Percentiles rank a stretch among this genome's conserved stretches.
phyloP scores from a whole-genome alignment of 2,329 filamentous ascomycete genomes.

The Colletotrichum musicola region DNA sequence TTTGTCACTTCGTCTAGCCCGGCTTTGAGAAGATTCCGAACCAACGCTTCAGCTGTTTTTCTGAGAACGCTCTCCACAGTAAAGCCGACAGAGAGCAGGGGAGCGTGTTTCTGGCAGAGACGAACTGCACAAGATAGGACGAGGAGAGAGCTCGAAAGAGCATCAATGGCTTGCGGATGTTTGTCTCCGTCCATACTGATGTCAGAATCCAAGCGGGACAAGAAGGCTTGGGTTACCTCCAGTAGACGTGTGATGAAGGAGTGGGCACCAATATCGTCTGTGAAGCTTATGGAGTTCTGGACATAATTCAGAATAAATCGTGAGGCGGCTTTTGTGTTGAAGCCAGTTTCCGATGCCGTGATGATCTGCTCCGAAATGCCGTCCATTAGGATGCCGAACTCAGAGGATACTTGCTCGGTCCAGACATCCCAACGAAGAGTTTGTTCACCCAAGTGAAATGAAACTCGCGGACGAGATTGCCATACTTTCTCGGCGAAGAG shows the following conservation, averaged over 20 bases:
- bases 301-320: slow-evolving; percentile 64
- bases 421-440: slow-evolving; percentile 67
- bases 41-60: slow-evolving; percentile 52
- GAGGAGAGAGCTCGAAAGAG: slow-evolving; percentile 53
- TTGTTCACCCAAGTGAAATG: slow-evolving; percentile 62
- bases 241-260: slow-evolving; percentile 59
- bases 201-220: slow-evolving; percentile 45
- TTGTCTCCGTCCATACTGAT: slow-evolving; percentile 37
- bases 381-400: slow-evolving; percentile 72
- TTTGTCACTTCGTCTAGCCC: slow-evolving; percentile 59
- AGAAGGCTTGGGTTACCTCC: slow-evolving; percentile 58
- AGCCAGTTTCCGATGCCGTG: slow-evolving; percentile 18
- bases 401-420: slow-evolving; percentile 70
- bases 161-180: slow-evolving; percentile 49
- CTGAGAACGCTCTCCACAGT: slow-evolving; percentile 64
- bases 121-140: slow-evolving; percentile 51
- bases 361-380: slow-evolving; percentile 64
- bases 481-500: slow-evolving; percentile 47
- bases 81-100: slow-evolving; percentile 52
- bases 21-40: slow-evolving; percentile 55
- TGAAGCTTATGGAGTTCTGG: slow-evolving; percentile 56
- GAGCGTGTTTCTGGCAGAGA: slow-evolving; percentile 55
- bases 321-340: slow-evolving; percentile 40
- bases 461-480: slow-evolving; percentile 49
- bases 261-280: slow-evolving; percentile 48